Evolutionary conservation across 1,284 basidiomycete species (phyloP), one percentile per base, ranked within the genome.

Genomic region (Agroathelia rolfsii): DNA sequence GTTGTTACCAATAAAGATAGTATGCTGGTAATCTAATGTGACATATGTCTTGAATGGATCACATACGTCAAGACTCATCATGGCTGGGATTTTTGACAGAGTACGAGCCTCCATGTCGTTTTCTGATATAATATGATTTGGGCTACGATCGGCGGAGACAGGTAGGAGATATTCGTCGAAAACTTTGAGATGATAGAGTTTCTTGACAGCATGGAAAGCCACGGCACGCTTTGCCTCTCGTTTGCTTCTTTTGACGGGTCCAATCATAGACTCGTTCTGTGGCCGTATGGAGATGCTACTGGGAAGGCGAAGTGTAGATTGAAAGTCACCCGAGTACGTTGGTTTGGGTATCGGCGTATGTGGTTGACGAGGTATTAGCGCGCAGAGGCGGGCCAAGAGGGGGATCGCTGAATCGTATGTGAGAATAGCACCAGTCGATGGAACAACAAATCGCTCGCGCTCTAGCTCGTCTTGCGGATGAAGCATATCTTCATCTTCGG

Each of bases 151-250:
- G n/a, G n/a, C n/a, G 2, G 63, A 56, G 17, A 60, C 53, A 8
- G 87, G 85, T 6, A 87, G 63, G 2, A 92, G 65, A 46, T 83
- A 77, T 34, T 85, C 74, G 45, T 90, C 78, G 45, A 89, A 78
- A 4, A 85, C 76, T 28, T 77, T 69, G n/a, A 84, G 57, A 23
- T 62, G 58, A 41, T 78, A 69, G 13, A 92, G 60, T 3, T 62
- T 58, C 42, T 71, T 74, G 15, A 84, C 80, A 2, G 80, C 83
- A 37, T 70, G 53, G 49, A 86, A 90, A 0, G 85, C 81, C 6
- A 72, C 85, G 2, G 80, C 76, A 11, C 84, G 74, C 47, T 76
- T 85, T 1, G 87, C 85, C 48, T 84, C 82, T 42, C 69, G 76
- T 52, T 87, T 88, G 7, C 79, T 72, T 20, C 60, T 57, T 37